A percentile compares a stretch with the other conserved stretches of the same genome.
Conservation (phyloP, 2,329 filamentous ascomycete species). For the Sporothrix humicola region DNA sequence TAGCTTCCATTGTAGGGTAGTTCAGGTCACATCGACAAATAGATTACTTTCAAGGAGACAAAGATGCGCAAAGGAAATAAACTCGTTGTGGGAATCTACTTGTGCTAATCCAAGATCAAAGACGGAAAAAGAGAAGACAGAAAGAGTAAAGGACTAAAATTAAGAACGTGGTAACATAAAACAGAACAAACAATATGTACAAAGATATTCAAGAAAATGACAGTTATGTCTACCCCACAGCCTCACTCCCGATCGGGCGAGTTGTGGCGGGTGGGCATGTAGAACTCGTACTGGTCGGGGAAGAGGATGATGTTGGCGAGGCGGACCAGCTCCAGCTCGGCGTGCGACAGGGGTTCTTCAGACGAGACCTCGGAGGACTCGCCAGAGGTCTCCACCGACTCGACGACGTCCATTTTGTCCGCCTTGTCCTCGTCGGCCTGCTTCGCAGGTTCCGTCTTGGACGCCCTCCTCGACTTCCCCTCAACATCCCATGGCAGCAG, state of each 20-base stretch:
- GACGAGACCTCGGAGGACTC: constrained; percentile 29
- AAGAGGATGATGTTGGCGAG: constrained; percentile 64
- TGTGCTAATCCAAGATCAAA: too few relatives aligned
- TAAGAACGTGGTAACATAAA: too few relatives aligned
- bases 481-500: constrained; percentile 57
- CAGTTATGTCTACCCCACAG: background rate
- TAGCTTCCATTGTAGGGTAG: too few relatives aligned
- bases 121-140: too few relatives aligned
- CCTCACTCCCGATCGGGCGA: constrained; percentile 35
- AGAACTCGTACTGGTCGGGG: constrained; percentile 58
- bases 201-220: too few relatives aligned
- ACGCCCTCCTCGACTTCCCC: background rate
- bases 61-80: too few relatives aligned
- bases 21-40: too few relatives aligned
- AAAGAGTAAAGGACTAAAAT: too few relatives aligned
- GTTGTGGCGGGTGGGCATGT: constrained; percentile 49
- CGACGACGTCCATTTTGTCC: background rate
- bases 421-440: constrained; percentile 35
- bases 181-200: too few relatives aligned
- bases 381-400: background rate
- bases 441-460: constrained; percentile 38
- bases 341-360: constrained; percentile 38
- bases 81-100: too few relatives aligned
- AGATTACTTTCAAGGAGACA: too few relatives aligned
- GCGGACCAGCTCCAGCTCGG: constrained; percentile 59